Evolutionary conservation across 1,284 basidiomycete species (phyloP), one percentile per base, ranked within the genome.

Genomic region (Chondrostereum purpureum): DNA sequence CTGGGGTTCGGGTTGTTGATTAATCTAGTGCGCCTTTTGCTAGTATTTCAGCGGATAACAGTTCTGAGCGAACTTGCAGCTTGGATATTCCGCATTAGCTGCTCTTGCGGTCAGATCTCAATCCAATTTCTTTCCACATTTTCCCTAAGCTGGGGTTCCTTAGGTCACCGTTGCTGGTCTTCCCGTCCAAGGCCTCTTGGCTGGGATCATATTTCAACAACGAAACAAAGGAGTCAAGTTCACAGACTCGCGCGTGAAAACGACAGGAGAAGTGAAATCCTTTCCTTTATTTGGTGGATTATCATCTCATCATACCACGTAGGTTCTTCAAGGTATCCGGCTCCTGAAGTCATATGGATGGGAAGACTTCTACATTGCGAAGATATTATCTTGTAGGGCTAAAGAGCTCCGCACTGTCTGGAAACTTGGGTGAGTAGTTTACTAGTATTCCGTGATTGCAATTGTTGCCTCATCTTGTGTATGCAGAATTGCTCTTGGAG

Each of bases 171-270:
- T 73, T 4, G 46, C 72, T 22, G 65, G 68, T 12, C 70, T 74
- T 43, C 78, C 78, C 0, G 47, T 76, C 3, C 75, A 80, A 60
- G 59, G 68, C 13, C 49, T 70, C 31, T 65, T 75, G 18, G 78
- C 81, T 54, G 8, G 17, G 36, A 59, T 61, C 27, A 74, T 84
- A 67, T 73, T 80, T 50, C 53, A 46, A 5, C 65, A 73, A 45
- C 73, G 81, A n/a, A 64, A 63, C 47, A 68, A 69, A 45, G 76
- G 75, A 13, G 75, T 81, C 51, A 61, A 67, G 31, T 69, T 76
- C 52, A 82, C 81, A 4, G 82, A 85, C 56, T 64, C 73, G 40
- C 68, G 78, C 18, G 69, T 75, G n/a, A 64, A 74, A 14, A 57
- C 75, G 37, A 67, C 69, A 1, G 69, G 65, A 14, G 76, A 78